phyloP scores from a whole-genome alignment of 2,329 filamentous ascomycete genomes.

The Xylaria polymorpha region DNA sequence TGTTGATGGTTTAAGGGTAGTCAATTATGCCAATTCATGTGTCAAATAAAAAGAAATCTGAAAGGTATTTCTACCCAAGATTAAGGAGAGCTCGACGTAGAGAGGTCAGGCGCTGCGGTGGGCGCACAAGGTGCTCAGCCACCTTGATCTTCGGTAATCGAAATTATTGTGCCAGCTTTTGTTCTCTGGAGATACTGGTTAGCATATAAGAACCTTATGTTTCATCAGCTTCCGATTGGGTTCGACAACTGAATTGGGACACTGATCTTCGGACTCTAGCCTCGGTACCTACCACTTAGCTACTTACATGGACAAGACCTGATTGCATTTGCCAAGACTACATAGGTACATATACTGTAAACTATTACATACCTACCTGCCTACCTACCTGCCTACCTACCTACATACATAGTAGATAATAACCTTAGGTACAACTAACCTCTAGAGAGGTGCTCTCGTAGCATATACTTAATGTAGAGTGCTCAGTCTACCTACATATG shows the following conservation, averaged over 20 bases:
- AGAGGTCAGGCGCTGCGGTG: neutral
- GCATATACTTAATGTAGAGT: too few relatives aligned
- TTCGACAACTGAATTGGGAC: neutral
- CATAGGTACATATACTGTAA: too few relatives aligned
- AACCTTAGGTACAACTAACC: too few relatives aligned
- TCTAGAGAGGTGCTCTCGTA: too few relatives aligned
- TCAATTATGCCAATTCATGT: neutral
- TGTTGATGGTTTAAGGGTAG: neutral
- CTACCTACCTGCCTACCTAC: too few relatives aligned
- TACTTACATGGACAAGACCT: too few relatives aligned
- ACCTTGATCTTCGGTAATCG: constrained; percentile 21
- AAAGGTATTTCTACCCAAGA: constrained; percentile 12
- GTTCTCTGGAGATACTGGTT: neutral
- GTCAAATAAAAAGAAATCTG: neutral
- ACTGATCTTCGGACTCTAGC: neutral
- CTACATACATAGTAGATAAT: too few relatives aligned
- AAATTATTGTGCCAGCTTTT: constrained; percentile 2
- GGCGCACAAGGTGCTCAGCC: constrained; percentile 34
- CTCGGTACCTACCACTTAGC: too few relatives aligned
- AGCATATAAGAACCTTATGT: neutral
- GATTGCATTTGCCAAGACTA: too few relatives aligned
- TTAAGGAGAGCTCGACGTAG: constrained; percentile 2
- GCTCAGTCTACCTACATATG: too few relatives aligned
- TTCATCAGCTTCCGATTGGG: neutral
- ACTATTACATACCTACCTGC: too few relatives aligned